Base-by-base conservation (phyloP, 176 grass and related monocot species). In the Dendrocalamus sinicus region DNA sequence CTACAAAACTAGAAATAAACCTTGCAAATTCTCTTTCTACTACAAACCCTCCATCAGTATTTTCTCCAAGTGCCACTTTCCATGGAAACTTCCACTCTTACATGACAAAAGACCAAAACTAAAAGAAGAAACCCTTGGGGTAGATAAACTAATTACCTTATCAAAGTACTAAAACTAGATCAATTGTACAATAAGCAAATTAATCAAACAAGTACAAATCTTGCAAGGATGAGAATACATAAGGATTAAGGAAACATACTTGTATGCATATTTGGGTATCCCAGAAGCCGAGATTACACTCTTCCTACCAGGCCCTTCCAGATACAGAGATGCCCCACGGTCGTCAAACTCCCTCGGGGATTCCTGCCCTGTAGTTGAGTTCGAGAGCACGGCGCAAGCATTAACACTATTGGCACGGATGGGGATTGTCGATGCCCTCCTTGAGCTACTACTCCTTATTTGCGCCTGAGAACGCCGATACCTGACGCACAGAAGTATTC, bases 241-340 rank as follows among this genome's bases (percentile, higher is more conserved):
- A 83, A 61, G n/a, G 26, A 15, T 63, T 24, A 72, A 75, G 37
- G 26, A 32, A 90, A 83, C 92, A 77, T 98, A 98, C 96, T 89
- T 94, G 78, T 94, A 98, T 37, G 84, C 78, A 89, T 98, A 98
- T 92, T 94, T 98, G 69, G 93, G 91, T 85, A 98, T 88, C 57
- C 95, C 95, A 81, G 95, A 98, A 92, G 86, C 79, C 40, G 95
- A 98, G 19, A 98, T 87, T 26, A 73, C 41, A 77, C 79, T 91
- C 80, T 88, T 92, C 71, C 84, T 89, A 75, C 76, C 91, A 71
- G 84, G 84, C 50, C 92, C 93, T 55, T 95, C 88, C 28, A 78
- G 22, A 88, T 89, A 91, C 40, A 91, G 55, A 78, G 95, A 85
- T 2, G 61, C 26, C 5, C 16, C 78, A 81, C 76, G 43, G 12